Base-by-base conservation (phyloP, 345 rosid genomes). In the Brassica nigra region DNA sequence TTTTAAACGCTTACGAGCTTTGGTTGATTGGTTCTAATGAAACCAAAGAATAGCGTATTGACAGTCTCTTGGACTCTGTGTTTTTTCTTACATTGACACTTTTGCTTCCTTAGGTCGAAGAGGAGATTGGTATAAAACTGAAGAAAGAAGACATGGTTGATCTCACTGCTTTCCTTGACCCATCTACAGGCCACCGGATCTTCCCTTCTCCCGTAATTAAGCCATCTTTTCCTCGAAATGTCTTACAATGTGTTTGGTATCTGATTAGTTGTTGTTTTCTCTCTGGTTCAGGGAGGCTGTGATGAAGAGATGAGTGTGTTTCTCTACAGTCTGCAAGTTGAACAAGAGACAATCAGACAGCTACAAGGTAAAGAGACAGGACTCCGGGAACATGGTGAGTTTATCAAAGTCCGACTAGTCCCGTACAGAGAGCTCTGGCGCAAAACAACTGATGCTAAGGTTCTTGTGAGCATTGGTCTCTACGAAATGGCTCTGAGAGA, bases 341-440 rank as follows among this genome's bases (percentile, higher is more conserved):
- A 83, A 33, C 81, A 83, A 76, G 93, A 88, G 66, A 75, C 82
- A 9, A 87, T 90, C 79, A 81, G 57, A 33, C 89, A 87, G 65
- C 84, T 95, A 57, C 93, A 89, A 88, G 99, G 97, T 12, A 92
- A 87, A 85, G 90, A 91, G 85, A 81, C 94, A 12, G 97, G 99
- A 37, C 91, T 88, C 23, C 88, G 34, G 1, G 89, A 89, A 28
- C 91, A 86, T 4, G 94, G 97, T 0, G 97, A 95, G 87, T 80
- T 92, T 74, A 95, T 92, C 67, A 92, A 88, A 89, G 95, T 89
- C 80, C 84, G 74, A 36, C 84, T 88, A 58, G 63, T 95, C 52
- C 97, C 89, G 4, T 91, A 90, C 58, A 70, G 66, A 70, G 78
- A 90, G 65, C 94, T 92, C 36, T 92, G 97, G 99, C 94, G 83